Conservation (phyloP, 139 green algal species). For the Microglena sp. region DNA sequence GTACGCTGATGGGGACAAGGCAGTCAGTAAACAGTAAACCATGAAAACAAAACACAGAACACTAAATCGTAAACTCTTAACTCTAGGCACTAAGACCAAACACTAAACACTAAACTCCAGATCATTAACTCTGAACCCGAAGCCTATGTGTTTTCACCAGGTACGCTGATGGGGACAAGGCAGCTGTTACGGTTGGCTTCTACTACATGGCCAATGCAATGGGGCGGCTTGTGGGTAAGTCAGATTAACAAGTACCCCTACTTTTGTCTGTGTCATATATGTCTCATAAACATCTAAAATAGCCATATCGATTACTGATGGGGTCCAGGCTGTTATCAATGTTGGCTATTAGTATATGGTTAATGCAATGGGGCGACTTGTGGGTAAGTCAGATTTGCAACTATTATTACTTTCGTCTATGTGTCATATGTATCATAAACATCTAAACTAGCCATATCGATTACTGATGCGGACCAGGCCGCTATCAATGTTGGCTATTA, state of each 20-base stretch:
- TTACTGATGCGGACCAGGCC: conserved; percentile 22
- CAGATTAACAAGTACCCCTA: neutral
- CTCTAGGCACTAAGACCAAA: too few relatives aligned
- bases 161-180: conserved; percentile 37
- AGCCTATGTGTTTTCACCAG: too few relatives aligned
- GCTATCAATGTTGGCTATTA: conserved; percentile 69
- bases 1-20: conserved; percentile 65
- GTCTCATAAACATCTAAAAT: too few relatives aligned
- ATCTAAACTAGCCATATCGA: too few relatives aligned
- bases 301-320: too few relatives aligned
- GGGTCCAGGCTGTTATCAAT: conserved; percentile 17
- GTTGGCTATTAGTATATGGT: conserved; percentile 82
- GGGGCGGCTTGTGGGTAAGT: conserved; percentile 48
- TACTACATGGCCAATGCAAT: conserved; percentile 81
- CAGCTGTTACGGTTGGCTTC: conserved; percentile 57
- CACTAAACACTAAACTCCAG: too few relatives aligned
- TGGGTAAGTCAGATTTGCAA: conserved; percentile 10
- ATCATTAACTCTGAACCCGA: too few relatives aligned
- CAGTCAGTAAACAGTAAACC: neutral
- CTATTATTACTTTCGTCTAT: neutral
- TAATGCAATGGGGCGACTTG: conserved; percentile 69
- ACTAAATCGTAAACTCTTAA: neutral
- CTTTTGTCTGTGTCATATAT: neutral
- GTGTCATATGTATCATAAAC: neutral
- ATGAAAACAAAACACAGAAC: neutral